Percentiles rank a stretch among this genome's conserved stretches.
Evolutionary conservation across 495 filamentous ascomycete genomes (phyloP).

Genomic region (Podospora australis): DNA sequence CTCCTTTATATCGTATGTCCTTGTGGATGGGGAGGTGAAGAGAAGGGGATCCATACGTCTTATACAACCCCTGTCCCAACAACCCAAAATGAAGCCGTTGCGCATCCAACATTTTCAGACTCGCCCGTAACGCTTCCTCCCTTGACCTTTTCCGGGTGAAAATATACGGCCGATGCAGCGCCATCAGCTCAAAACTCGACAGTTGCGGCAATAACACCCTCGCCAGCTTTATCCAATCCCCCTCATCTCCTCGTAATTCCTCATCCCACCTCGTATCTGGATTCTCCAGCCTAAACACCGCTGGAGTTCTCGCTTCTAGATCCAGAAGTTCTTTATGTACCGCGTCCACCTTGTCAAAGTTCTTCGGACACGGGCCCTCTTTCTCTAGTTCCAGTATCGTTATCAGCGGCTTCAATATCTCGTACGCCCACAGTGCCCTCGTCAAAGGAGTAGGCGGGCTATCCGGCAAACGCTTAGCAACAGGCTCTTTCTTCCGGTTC

Average conservation of each 20-base stretch:
- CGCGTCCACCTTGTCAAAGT: conserved; percentile 47
- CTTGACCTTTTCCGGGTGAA: conserved; percentile 49
- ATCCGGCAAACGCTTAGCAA: conserved; percentile 27
- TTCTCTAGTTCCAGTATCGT: conserved; percentile 43
- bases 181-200: conserved; percentile 49
- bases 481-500: conserved; percentile 26
- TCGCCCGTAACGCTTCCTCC: conserved; percentile 48
- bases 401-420: conserved; percentile 27
- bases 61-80: conserved; percentile 47
- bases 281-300: conserved; percentile 46
- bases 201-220: conserved; percentile 42
- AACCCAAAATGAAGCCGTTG: conserved; percentile 45
- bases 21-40: conserved; percentile 4
- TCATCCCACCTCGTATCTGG: conserved; percentile 51
- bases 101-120: conserved; percentile 47
- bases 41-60: conserved; percentile 30
- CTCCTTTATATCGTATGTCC: neutral
- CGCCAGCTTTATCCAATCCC: conserved; percentile 46
- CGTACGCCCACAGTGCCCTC: conserved; percentile 30
- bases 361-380: conserved; percentile 44
- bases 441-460: conserved; percentile 41
- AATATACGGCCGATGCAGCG: conserved; percentile 57
- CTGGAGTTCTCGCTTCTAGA: conserved; percentile 41
- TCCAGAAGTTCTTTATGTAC: conserved; percentile 46
- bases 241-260: conserved; percentile 37